A percentile compares a stretch with the other conserved stretches of the same genome.
Evolutionary conservation across 495 filamentous ascomycete genomes (phyloP).

Genomic region (Neurospora sp.): DNA sequence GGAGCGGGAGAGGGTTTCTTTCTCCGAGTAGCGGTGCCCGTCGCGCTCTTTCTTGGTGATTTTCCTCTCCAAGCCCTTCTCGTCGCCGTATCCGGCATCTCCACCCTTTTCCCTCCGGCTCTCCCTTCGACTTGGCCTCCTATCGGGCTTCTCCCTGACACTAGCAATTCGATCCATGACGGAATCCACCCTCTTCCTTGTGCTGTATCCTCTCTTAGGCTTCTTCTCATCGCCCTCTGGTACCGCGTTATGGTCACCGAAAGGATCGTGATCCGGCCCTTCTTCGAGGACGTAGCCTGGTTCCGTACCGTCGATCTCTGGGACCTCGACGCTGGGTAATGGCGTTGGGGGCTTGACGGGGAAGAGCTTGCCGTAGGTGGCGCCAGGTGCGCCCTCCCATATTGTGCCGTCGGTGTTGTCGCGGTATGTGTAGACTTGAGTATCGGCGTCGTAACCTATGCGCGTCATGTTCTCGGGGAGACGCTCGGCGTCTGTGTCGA

Average conservation of each 20-base stretch:
- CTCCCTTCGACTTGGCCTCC: not conserved
- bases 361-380: constrained; percentile 32
- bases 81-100: not conserved
- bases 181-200: not conserved
- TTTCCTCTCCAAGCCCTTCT: not conserved
- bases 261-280: constrained; percentile 1
- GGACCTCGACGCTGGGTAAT: constrained; percentile 1
- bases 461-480: constrained; percentile 43
- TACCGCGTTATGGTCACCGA: not conserved
- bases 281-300: constrained; percentile 3
- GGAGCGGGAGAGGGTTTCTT: not conserved
- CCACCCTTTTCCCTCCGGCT: not conserved
- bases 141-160: not conserved
- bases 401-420: constrained; percentile 26
- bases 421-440: constrained; percentile 38
- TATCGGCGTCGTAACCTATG: constrained; percentile 45
- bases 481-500: constrained; percentile 39
- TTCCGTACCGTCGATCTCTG: not conserved
- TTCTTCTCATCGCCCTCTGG: not conserved
- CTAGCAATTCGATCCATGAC: not conserved
- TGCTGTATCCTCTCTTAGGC: not conserved
- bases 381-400: constrained; percentile 37
- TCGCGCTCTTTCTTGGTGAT: not conserved
- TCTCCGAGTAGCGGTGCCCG: not conserved
- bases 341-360: constrained; percentile 9